phyloP scores from a whole-genome alignment of 257 asterid species.

The Solanum medicagineum region DNA sequence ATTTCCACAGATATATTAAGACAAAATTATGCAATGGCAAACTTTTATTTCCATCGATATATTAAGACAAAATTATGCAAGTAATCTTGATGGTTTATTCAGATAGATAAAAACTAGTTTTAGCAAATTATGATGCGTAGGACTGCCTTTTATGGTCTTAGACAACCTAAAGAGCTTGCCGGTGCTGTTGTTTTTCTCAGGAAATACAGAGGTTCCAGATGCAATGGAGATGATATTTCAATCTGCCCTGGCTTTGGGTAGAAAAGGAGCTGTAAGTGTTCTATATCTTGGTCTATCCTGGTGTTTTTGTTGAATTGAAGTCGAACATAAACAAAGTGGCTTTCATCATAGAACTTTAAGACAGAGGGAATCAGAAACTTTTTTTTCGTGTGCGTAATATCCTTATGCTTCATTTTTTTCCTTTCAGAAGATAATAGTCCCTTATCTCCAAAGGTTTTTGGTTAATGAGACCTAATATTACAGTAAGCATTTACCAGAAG shows the following conservation, averaged over 20 bases:
- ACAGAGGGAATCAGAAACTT: neutral
- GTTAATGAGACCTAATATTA: neutral
- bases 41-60: neutral
- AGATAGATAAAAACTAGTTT: neutral
- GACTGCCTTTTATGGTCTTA: neutral
- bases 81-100: neutral
- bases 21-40: neutral
- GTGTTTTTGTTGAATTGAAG: neutral
- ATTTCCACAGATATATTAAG: neutral
- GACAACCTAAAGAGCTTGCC: neutral
- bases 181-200: constrained; percentile 22
- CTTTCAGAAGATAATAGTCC: neutral
- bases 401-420: neutral
- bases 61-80: neutral
- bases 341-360: neutral
- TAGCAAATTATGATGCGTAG: neutral
- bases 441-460: neutral
- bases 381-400: neutral
- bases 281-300: neutral
- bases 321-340: neutral
- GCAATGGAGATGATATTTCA: constrained; percentile 85
- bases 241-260: constrained; percentile 66
- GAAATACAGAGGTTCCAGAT: constrained; percentile 74
- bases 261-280: constrained; percentile 70
- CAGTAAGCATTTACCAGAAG: neutral